Percentiles rank a stretch among this genome's conserved stretches.
Conservation (phyloP, 352 stramenopile genomes). For the Phytophthora citrophthora region DNA sequence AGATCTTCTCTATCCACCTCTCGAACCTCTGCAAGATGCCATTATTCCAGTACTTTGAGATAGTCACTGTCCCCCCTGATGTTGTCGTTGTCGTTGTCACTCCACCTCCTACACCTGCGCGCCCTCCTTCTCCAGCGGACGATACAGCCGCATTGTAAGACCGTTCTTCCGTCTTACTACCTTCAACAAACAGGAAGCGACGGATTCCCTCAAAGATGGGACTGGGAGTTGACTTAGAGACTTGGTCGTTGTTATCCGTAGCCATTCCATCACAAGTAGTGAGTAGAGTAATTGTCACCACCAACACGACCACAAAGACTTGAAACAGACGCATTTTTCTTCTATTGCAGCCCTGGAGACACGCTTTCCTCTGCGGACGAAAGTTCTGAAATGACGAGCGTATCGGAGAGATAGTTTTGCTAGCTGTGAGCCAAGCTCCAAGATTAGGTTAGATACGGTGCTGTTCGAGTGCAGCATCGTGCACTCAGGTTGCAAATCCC, state of each 20-base stretch:
- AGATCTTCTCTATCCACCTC: slow-evolving; percentile 1
- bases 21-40: slow-evolving; percentile 12
- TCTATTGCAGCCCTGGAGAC: neutral
- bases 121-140: slow-evolving; percentile 13
- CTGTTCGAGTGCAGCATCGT: neutral
- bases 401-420: slow-evolving; percentile 1
- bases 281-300: slow-evolving; percentile 1
- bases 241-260: neutral
- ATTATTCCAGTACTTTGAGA: slow-evolving; percentile 22
- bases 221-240: neutral
- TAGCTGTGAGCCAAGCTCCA: slow-evolving; percentile 7
- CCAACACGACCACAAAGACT: slow-evolving; percentile 1
- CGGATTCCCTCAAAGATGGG: slow-evolving; percentile 1
- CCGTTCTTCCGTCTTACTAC: slow-evolving; percentile 4
- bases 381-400: slow-evolving; percentile 9
- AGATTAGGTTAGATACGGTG: slow-evolving; percentile 8
- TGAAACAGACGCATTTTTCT: slow-evolving; percentile 10
- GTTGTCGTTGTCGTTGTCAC: neutral
- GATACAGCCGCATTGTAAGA: slow-evolving; percentile 2
- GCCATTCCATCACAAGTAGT: neutral
- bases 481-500: neutral
- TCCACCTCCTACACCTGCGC: slow-evolving; percentile 12
- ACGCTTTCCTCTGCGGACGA: neutral
- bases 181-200: slow-evolving; percentile 1
- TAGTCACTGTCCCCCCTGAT: slow-evolving; percentile 4